Evolutionary conservation across 106 monocot species (phyloP), one percentile per base, ranked within the genome.

Genomic region (Xerophyta viscosa): DNA sequence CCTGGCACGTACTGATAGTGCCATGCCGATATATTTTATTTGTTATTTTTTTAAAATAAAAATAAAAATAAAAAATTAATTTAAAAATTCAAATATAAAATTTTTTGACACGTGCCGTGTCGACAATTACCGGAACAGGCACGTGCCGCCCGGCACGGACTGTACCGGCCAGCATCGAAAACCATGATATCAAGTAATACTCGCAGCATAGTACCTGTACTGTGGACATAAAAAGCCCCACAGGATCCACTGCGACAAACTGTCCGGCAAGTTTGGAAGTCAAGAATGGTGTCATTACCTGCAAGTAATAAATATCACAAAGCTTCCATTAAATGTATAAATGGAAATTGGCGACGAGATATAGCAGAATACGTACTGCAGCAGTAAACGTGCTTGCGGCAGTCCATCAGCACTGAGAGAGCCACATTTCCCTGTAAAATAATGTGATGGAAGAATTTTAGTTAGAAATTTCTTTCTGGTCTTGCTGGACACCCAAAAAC

Each of bases 231-330:
- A 88, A 89, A 31, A 96, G 80, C 2, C 81, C 88, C n/a, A 41
- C 28, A 27, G 88, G 81, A 66, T 96, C 88, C 12, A 96, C 88
- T 20, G 94, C 81, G 48, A 96, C 88, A 68, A 70, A 96, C 55
- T 96, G 94, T 11, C 94, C 94, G 26, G 81, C 94, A 25, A 96
- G 81, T 73, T 85, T 81, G 29, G 88, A 85, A 44, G 94, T 88
- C 12, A 96, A 61, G 15, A 85, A 70, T 36, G 94, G 84, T 14
- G 94, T 96, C 81, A 85, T 71, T 53, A 96, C 51, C 88, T 96
- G 73, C 42, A 65, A 61, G 27, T 9, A 42, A 26, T 11, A 41
- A 45, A 29, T 8, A 12, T 39, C 39, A 39, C 33, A 39, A 39
- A 15, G 39, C 39, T 7, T 39, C 1, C 15, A 15, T 8, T 2